Evolutionary conservation across 176 grass and related monocot genomes (phyloP), one percentile per base, ranked within the genome.

Genomic region (Tillandsia fasciculata): DNA sequence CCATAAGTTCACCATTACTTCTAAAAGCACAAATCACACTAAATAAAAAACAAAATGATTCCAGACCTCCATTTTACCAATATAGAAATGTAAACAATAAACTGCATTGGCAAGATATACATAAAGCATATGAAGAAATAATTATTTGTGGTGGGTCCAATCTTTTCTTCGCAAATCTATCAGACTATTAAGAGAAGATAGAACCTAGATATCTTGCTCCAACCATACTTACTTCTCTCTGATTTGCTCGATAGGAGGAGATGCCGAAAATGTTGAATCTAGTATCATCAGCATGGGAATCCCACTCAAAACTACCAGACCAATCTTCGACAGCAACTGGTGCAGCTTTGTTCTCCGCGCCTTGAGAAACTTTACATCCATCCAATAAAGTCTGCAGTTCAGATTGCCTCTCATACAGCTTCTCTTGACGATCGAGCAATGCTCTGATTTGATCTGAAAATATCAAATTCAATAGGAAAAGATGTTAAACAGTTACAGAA

Each of bases 221-320:
- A 27, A 66, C 29, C 29, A 67, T 65, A 73, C 81, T 83, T 89
- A 96, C 92, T 79, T 96, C 80, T 74, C 85, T 73, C 70, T 96
- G 92, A 87, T 96, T 96, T 72, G 80, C 69, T 68, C 92, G 73
- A 64, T 91, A 96, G 54, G 79, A 87, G 9, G 86, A 73, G 64
- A 96, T 87, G 29, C 92, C 81, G 84, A 96, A 91, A 70, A 96
- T 15, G 87, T 96, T 89, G 67, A 96, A 91, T 70, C 86, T 61
- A 53, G 75, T 75, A 79, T 96, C 83, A 42, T 91, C 81, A 71
- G 70, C 85, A 47, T 54, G 74, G 13, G 78, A 87, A 80, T 96
- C 92, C 92, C 92, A 96, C 56, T 80, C 51, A 73, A 96, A 96
- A 69, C 50, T 85, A 18, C 73, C 33, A 64, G 88, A 91, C 88